Evolutionary conservation across 495 filamentous ascomycete genomes (phyloP).

Genomic region (Pyrenula aspistea): DNA sequence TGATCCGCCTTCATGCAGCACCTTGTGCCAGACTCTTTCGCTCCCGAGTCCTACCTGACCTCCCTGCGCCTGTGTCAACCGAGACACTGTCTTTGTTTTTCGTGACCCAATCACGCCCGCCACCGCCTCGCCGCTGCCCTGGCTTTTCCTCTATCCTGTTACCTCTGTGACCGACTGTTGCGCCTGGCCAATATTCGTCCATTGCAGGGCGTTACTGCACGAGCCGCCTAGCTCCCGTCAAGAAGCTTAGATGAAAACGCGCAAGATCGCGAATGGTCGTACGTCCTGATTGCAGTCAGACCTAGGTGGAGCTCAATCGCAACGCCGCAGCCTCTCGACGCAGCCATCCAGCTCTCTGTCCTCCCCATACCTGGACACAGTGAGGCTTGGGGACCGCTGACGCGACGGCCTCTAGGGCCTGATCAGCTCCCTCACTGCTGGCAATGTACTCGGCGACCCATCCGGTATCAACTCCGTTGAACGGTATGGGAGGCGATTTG

Average conservation of each 20-base stretch:
- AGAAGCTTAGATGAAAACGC: not conserved
- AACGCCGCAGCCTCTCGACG: not conserved
- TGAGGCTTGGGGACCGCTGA: not conserved
- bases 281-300: not conserved
- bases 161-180: not conserved
- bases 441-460: slow-evolving; percentile 49
- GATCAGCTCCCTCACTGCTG: slow-evolving; percentile 21
- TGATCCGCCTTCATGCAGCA: not conserved
- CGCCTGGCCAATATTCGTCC: not conserved
- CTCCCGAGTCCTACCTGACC: not conserved
- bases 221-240: not conserved
- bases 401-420: not conserved
- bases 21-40: not conserved
- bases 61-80: not conserved
- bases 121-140: not conserved
- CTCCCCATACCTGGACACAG: not conserved
- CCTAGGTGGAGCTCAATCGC: not conserved
- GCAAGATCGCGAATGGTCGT: not conserved
- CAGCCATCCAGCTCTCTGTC: not conserved
- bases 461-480: slow-evolving; percentile 37
- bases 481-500: slow-evolving; percentile 48
- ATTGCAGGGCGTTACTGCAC: not conserved
- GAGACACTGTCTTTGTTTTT: not conserved
- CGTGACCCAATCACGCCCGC: not conserved
- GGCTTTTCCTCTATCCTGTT: not conserved